Evolutionary conservation across 1,139 yeast genomes (phyloP), one percentile per base, ranked within the genome.

Genomic region (Trichomonascaceae sp.): DNA sequence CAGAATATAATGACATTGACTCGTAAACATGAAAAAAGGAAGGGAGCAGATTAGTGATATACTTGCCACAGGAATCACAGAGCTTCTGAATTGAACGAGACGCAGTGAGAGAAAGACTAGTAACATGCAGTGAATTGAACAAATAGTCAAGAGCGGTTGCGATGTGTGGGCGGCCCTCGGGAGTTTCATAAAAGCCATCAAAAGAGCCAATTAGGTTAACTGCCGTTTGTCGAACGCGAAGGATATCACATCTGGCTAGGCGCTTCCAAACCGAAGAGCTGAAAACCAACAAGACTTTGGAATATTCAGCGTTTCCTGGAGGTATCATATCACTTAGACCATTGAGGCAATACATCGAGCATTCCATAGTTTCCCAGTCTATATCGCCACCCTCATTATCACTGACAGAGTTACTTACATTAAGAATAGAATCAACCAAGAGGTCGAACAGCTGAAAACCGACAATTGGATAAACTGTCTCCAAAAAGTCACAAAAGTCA

Each of bases 401-500:
- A 15, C 49, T 49, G 1, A 55, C 43, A 1, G 57, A 65, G n/a
- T 64, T 58, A 8, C 66, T 50, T 7, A 66, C 53, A 1, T 62
- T 59, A 0, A 72, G 58, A 1, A 84, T 73, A 44, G 77, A 77
- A 3, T 67, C 64, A 2, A 80, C 72, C 38, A 88, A 70, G 39
- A 74, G 75, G 3, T 78, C 74, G 61, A 83, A 81, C 49, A 89
- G 43, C 1, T 79, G 74, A 5, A 73, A 63, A 39, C 86, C 86
- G 51, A 88, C 72, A 13, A 87, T 72, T 0, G 89, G 80, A 70
- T 85, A 87, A 2, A 85, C 70, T 0, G 81, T 74, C 53, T 88
- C 91, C 61, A 87, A 80, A 51, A 90, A 74, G 62, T 91, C 97
- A 1, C 85, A 80, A 9, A 87, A 85, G 57, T 85, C 91, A 22